A percentile compares a stretch with the other conserved stretches of the same genome.
Conservation (phyloP, 345 rosid genomes). For the Boechera retrofracta region DNA sequence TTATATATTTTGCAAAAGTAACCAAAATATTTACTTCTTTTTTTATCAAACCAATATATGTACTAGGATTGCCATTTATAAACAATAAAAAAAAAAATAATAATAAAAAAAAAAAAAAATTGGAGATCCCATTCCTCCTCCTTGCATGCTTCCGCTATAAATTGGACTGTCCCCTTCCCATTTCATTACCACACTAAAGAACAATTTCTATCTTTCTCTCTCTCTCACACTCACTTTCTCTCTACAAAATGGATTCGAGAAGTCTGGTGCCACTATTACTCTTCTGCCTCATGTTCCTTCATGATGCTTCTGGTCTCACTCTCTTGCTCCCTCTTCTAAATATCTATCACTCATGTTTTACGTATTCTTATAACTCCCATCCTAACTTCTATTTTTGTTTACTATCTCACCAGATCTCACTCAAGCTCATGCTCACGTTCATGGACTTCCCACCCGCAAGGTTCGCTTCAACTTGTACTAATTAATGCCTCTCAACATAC, state of each 20-base stretch:
- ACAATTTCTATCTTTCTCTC: neutral
- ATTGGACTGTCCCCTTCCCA: slow-evolving; percentile 7
- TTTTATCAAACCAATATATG: too few relatives aligned
- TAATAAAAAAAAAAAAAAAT: too few relatives aligned
- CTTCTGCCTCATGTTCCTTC: slow-evolving; percentile 47
- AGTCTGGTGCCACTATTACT: slow-evolving; percentile 35
- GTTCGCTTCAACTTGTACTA: slow-evolving; percentile 32
- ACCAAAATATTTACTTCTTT: too few relatives aligned
- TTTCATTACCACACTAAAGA: slow-evolving; percentile 6
- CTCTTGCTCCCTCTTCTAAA: neutral
- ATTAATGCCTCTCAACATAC: neutral
- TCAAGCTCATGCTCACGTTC: slow-evolving; percentile 31
- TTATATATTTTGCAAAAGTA: too few relatives aligned
- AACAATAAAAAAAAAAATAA: too few relatives aligned
- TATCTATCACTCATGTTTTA: neutral
- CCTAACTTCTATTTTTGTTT: neutral
- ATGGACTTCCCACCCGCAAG: slow-evolving; percentile 45
- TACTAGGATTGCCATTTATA: too few relatives aligned
- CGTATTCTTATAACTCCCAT: neutral
- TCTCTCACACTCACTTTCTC: neutral
- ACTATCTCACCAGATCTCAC: slow-evolving; percentile 34
- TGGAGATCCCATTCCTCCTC: neutral
- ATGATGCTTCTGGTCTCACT: slow-evolving; percentile 51
- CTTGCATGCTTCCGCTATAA: slow-evolving; percentile 25
- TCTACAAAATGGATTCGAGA: slow-evolving; percentile 27